These are phyloP conservation scores for Rhodocollybia butyracea DNA, from an alignment of 768 basidiomycete genomes.

Conservation along the genomic window DNA sequence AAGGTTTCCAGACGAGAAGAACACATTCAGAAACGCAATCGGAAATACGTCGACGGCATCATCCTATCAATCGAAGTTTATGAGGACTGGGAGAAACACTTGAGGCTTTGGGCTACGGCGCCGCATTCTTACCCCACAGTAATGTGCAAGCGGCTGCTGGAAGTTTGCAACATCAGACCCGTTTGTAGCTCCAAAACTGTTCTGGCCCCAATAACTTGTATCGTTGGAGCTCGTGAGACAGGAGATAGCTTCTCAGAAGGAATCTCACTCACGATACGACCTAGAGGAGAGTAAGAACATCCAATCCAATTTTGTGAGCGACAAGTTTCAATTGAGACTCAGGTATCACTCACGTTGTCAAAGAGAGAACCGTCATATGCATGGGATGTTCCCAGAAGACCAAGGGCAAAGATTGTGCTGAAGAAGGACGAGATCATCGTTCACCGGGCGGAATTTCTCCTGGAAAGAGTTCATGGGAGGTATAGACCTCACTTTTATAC, in stretches of 20 bases:
- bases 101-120: too few species aligned
- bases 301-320: background rate
- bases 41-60: slow-evolving; percentile 67
- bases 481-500: background rate
- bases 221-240: background rate
- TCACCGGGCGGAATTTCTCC: background rate
- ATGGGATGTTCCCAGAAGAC: slow-evolving; percentile 11
- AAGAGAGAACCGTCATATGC: slow-evolving; percentile 57
- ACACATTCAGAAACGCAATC: slow-evolving; percentile 64
- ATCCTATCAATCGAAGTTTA: slow-evolving; percentile 35
- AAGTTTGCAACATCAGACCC: slow-evolving; percentile 45
- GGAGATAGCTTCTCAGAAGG: background rate
- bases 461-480: background rate
- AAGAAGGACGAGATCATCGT: slow-evolving; percentile 15
- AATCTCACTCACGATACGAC: slow-evolving; percentile 3
- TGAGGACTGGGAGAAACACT: background rate
- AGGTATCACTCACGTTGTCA: slow-evolving; percentile 52
- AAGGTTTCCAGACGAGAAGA: slow-evolving; percentile 58
- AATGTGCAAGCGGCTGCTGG: slow-evolving; percentile 41
- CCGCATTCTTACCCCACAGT: slow-evolving; percentile 4
- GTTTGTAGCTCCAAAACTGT: slow-evolving; percentile 64
- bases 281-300: background rate
- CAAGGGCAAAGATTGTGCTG: slow-evolving; percentile 14
- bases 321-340: background rate
- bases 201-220: slow-evolving; percentile 78